A percentile compares a stretch with the other conserved stretches of the same genome.
These are phyloP conservation scores for Juncus effusus DNA, from an alignment of 176 grass and related monocot genomes.

Conservation along the genomic window DNA sequence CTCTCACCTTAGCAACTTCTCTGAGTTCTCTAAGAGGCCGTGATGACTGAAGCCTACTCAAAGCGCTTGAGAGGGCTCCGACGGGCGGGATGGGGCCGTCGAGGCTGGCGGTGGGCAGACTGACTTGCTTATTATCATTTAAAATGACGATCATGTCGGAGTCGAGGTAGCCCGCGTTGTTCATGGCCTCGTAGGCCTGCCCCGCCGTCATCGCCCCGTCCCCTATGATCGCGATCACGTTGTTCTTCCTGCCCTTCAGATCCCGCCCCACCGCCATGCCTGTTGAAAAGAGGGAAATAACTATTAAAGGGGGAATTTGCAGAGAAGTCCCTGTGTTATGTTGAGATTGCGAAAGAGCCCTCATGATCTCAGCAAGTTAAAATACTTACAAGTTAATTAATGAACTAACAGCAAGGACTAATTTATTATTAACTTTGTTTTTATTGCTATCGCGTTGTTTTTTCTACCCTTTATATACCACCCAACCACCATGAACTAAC, in stretches of 20 bases:
- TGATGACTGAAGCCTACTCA: constrained; percentile 87
- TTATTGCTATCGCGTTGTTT: too few relatives aligned
- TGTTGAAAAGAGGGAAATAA: neutral
- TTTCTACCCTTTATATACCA: too few relatives aligned
- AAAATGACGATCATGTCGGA: constrained; percentile 98
- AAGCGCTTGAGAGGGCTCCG: constrained; percentile 84
- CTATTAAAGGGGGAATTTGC: too few relatives aligned
- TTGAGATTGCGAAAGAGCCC: too few relatives aligned
- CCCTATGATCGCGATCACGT: constrained; percentile 89
- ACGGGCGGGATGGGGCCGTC: constrained; percentile 89
- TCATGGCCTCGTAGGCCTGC: constrained; percentile 98
- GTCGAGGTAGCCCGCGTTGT: constrained; percentile 96
- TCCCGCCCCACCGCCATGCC: constrained; percentile 94
- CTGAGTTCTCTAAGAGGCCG: constrained; percentile 87
- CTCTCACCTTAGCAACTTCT: constrained; percentile 90
- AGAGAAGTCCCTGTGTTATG: too few relatives aligned
- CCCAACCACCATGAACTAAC: too few relatives aligned
- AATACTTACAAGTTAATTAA: too few relatives aligned
- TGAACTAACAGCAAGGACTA: too few relatives aligned
- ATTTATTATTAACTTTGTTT: too few relatives aligned
- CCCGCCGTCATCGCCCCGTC: constrained; percentile 97
- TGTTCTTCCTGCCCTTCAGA: constrained; percentile 82
- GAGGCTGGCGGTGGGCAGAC: constrained; percentile 84
- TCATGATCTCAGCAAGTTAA: too few relatives aligned
- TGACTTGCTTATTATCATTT: constrained; percentile 99